Base-by-base conservation (phyloP, 768 basidiomycete genomes). In the Trametes villosa region DNA sequence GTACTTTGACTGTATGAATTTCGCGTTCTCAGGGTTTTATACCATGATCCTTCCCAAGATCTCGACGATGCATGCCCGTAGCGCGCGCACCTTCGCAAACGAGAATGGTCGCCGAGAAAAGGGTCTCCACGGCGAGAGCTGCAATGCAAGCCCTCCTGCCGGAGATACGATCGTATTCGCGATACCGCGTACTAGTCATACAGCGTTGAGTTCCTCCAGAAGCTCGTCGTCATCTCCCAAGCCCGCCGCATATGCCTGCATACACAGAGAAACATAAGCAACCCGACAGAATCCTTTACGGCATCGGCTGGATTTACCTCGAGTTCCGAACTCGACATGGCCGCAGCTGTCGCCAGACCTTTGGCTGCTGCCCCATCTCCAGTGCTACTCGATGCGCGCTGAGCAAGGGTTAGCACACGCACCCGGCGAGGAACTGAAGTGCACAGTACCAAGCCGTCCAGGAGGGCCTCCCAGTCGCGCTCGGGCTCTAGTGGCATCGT, bases 391-490 rank as follows among this genome's bases (percentile, higher is more conserved):
- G 3, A 45, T 11, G 44, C 20, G 44, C 24, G 6, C 44, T 22
- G 7, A 18, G 11, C 40, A 41, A 6, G 9, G 44, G 5, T 29
- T 4, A 17, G 15, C 12, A 31, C 27, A 31, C 3, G 30, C 4
- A 31, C 9, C 13, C 26, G 46, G 3, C 4, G 5, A 7, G 27
- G 29, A 15, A 27, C 8, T 9, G 4, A 17, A 13, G 1, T 51
- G 17, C 27, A n/a, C n/a, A n/a, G 22, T 22, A 56, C 54, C 54
- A 29, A 29, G 18, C 45, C 31, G 17, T 26, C 27, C 45, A 58
- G 42, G 9, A 67, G 60, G 33, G 62, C 58, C 1, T 72, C 75
- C 91, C 90, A 94, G 64, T 92, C 82, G 46, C 79, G 78, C 34
- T 92, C 90, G 5, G 69, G 67, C 1, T 75, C 59, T 18, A 42